Evolutionary conservation across 2,329 filamentous ascomycete genomes (phyloP).

Genomic region (Knoxdaviesia proteae): DNA sequence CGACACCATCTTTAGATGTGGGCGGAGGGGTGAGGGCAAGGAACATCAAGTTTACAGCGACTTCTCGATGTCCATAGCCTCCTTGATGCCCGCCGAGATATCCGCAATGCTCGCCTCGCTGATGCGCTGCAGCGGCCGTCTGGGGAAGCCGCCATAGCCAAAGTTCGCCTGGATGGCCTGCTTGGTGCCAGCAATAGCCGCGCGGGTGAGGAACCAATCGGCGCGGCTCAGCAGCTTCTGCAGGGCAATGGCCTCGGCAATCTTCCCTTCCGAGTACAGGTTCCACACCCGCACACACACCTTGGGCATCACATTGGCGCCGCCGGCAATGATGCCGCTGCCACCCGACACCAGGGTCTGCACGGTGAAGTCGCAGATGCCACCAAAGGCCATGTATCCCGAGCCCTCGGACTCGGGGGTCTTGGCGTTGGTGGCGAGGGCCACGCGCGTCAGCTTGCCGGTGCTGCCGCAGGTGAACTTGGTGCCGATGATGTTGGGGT

Average conservation of each 20-base stretch:
- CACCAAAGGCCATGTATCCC: constrained; percentile 71
- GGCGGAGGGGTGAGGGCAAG: no score
- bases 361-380: constrained; percentile 71
- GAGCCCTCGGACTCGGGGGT: constrained; percentile 37
- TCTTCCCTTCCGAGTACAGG: constrained; percentile 51
- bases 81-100: constrained; percentile 34
- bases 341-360: constrained; percentile 65
- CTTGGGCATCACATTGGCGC: constrained; percentile 72
- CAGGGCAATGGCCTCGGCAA: constrained; percentile 51
- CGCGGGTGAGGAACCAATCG: constrained; percentile 69
- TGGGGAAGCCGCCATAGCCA: constrained; percentile 61
- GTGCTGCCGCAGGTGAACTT: constrained; percentile 89
- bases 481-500: constrained; percentile 69
- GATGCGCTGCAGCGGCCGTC: constrained; percentile 49
- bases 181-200: constrained; percentile 73
- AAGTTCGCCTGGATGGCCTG: constrained; percentile 60
- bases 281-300: constrained; percentile 62
- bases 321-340: constrained; percentile 67
- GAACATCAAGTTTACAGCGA: constrained; percentile 15
- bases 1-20: no score
- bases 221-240: constrained; percentile 61
- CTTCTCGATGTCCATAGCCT: constrained; percentile 46
- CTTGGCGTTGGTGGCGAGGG: constrained; percentile 48
- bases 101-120: constrained; percentile 30
- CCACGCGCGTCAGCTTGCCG: constrained; percentile 71